Evolutionary conservation across 495 filamentous ascomycete species (phyloP).

Genomic region (Amorphotheca resinae): DNA sequence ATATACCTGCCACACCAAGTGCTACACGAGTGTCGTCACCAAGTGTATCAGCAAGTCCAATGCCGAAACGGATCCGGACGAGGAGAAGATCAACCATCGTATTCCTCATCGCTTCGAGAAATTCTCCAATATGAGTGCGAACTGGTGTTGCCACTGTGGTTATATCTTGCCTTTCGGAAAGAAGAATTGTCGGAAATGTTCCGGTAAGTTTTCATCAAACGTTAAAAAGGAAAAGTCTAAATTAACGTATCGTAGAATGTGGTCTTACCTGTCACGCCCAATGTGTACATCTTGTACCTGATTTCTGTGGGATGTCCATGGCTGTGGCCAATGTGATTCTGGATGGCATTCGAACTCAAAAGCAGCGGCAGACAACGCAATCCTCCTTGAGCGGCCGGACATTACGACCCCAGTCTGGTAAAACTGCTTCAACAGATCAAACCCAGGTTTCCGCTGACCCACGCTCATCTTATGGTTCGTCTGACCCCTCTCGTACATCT

Average conservation of each 20-base stretch:
- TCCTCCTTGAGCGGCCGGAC: conserved; percentile 49
- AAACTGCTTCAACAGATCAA: conserved; percentile 22
- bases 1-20: conserved; percentile 96
- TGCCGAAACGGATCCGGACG: conserved; percentile 92
- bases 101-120: conserved; percentile 94
- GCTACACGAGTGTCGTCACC: conserved; percentile 93
- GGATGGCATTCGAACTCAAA: conserved; percentile 48
- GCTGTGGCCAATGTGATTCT: conserved; percentile 90
- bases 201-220: conserved; percentile 41
- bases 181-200: conserved; percentile 85
- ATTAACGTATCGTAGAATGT: conserved; percentile 52
- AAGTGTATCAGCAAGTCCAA: conserved; percentile 99
- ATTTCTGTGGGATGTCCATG: conserved; percentile 99
- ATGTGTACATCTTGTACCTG: conserved; percentile 90
- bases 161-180: conserved; percentile 95
- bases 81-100: conserved; percentile 98
- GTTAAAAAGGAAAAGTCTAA: neutral
- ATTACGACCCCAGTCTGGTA: conserved; percentile 42
- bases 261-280: conserved; percentile 78
- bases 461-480: conserved; percentile 35
- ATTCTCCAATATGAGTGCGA: conserved; percentile 92
- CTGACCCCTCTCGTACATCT: conserved; percentile 26
- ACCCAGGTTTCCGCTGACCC: conserved; percentile 21
- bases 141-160: conserved; percentile 99
- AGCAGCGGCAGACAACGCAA: conserved; percentile 36